Evolutionary conservation across 768 basidiomycete species (phyloP).

Genomic region (Calocybe indica): DNA sequence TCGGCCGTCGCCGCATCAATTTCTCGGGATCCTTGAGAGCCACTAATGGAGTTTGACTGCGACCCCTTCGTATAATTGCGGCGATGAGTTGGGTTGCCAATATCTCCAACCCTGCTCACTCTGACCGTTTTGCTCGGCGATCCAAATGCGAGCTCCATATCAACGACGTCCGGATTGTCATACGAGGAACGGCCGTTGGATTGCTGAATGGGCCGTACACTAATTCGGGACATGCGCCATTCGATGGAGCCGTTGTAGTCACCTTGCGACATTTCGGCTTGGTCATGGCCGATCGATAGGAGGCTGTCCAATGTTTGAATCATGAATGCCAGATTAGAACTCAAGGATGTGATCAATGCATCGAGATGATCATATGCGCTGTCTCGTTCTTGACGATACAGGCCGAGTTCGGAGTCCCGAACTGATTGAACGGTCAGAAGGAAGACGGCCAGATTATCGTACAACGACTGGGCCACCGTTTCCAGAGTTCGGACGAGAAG

Average conservation of each 20-base stretch:
- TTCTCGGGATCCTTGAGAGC: constrained; percentile 1
- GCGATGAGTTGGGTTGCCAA: constrained; percentile 2
- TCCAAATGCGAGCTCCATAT: constrained; percentile 41
- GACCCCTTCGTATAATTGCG: constrained; percentile 18
- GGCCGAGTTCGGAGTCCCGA: constrained; percentile 28
- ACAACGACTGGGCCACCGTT: constrained; percentile 61
- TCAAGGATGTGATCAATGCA: constrained; percentile 43
- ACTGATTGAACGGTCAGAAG: constrained; percentile 54
- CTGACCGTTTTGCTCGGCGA: constrained; percentile 4
- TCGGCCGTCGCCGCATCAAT: neutral
- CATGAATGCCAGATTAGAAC: constrained; percentile 49
- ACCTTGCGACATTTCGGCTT: constrained; percentile 61
- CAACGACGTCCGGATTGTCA: constrained; percentile 41
- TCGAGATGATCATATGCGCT: constrained; percentile 41
- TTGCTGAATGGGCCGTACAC: constrained; percentile 37
- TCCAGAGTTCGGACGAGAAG: constrained; percentile 66
- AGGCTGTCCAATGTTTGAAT: constrained; percentile 59
- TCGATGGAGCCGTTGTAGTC: constrained; percentile 75
- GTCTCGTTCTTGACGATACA: constrained; percentile 24
- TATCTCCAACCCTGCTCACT: constrained; percentile 1
- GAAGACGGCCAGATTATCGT: constrained; percentile 62
- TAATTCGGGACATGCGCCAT: constrained; percentile 69
- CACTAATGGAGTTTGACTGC: constrained; percentile 4
- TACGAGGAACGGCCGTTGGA: constrained; percentile 18
- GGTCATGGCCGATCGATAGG: constrained; percentile 60